Evolutionary conservation across 2,329 filamentous ascomycete species (phyloP).

Genomic region (Truncatella angustata): DNA sequence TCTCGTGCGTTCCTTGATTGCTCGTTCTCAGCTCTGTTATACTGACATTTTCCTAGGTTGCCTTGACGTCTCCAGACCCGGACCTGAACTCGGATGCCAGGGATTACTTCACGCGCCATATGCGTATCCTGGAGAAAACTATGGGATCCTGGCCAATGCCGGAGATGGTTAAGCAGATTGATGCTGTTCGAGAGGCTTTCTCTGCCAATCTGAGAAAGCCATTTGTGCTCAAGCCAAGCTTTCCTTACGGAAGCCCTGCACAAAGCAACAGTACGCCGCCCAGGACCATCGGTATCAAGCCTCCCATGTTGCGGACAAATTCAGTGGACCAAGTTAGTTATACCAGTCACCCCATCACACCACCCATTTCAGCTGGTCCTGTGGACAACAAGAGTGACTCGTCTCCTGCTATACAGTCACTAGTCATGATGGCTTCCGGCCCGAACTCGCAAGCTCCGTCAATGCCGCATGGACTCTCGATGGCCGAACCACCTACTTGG

Average conservation of each 20-base stretch:
- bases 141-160: conserved; percentile 82
- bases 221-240: conserved; percentile 84
- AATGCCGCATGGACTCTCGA: conserved; percentile 52
- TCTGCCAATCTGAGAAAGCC: conserved; percentile 81
- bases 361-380: conserved; percentile 72
- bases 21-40: not conserved
- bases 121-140: conserved; percentile 88
- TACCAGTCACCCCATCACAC: conserved; percentile 70
- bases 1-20: conserved; percentile 60
- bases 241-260: conserved; percentile 81
- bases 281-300: conserved; percentile 52
- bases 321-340: conserved; percentile 67
- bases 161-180: conserved; percentile 86
- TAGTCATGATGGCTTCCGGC: conserved; percentile 64
- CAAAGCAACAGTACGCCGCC: conserved; percentile 63
- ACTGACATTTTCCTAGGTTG: conserved; percentile 58
- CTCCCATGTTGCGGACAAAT: conserved; percentile 41
- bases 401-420: conserved; percentile 65
- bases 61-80: conserved; percentile 88
- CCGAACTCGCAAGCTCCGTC: conserved; percentile 54
- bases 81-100: conserved; percentile 81
- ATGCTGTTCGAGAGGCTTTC: conserved; percentile 85
- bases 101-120: conserved; percentile 88
- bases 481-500: conserved; percentile 69
- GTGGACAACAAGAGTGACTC: conserved; percentile 74